Conservation (phyloP, 2,329 filamentous ascomycete species). For the Xylaria sp. region DNA sequence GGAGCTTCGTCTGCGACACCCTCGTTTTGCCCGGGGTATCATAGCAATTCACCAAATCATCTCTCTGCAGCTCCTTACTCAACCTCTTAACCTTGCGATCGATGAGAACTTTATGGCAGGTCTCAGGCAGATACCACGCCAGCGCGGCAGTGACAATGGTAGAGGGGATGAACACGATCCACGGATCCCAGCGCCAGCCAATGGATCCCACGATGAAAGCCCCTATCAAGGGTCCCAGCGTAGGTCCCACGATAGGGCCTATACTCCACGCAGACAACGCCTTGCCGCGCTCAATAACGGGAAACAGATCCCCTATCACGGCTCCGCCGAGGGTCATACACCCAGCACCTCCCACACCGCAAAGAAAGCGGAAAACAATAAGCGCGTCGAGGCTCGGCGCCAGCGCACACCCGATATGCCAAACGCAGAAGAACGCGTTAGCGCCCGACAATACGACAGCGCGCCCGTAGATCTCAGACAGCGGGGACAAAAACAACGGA, state of each 20-base stretch:
- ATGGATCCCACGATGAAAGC: constrained; percentile 61
- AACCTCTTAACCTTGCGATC: constrained; percentile 60
- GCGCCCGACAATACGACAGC: constrained; percentile 65
- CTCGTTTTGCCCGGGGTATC: constrained; percentile 44
- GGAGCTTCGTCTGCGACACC: constrained; percentile 47
- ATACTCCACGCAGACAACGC: constrained; percentile 63
- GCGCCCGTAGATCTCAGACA: constrained; percentile 74
- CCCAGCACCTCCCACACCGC: constrained; percentile 68
- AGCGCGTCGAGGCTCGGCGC: constrained; percentile 64
- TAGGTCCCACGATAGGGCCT: constrained; percentile 60
- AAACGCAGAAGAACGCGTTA: constrained; percentile 70
- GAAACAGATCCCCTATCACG: constrained; percentile 66
- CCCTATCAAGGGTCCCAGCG: constrained; percentile 60
- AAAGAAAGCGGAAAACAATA: constrained; percentile 68
- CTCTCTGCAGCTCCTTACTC: constrained; percentile 57
- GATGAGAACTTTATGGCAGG: constrained; percentile 63
- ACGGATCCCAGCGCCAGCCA: constrained; percentile 65
- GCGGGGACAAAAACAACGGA: constrained; percentile 66
- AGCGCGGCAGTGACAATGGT: constrained; percentile 52
- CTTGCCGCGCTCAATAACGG: constrained; percentile 57
- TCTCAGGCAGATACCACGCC: constrained; percentile 58
- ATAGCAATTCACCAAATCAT: constrained; percentile 61
- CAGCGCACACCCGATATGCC: constrained; percentile 73
- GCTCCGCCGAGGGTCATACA: constrained; percentile 66
- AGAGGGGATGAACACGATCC: constrained; percentile 62